Evolutionary conservation across 1,139 yeast genomes (phyloP), one percentile per base, ranked within the genome.

Genomic region (Zygosaccharomyces sapae): DNA sequence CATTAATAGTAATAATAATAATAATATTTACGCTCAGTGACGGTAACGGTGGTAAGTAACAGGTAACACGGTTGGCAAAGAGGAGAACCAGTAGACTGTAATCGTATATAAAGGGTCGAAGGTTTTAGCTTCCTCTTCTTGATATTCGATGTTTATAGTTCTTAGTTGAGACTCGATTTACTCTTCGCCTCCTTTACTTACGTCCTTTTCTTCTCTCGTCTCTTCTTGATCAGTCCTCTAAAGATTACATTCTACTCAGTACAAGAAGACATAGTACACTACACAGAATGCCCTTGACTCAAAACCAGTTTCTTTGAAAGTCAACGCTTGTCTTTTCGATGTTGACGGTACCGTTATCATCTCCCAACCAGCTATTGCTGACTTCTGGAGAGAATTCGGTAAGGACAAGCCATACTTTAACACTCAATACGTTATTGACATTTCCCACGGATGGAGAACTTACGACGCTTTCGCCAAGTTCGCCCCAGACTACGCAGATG

Each of bases 321-420:
- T 66, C 18, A 63, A 67, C 56, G 72, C 71, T 36, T 69, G 75
- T 56, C 76, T 85, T 56, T 86, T 86, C 66, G 95, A 86, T 67
- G 80, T 89, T 48, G 95, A 86, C 64, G 95, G 95, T 47, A 86
- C 95, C 36, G 74, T 86, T 62, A 86, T 86, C 64, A 80, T 83
- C 65, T 84, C 95, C 35, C 86, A 90, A 52, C 83, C 81, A 50
- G 88, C 94, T 50, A 84, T 86, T 56, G 87, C 86, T 64, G 84
- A 80, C 62, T 81, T 86, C 72, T 86, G 94, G 94, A 76, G 77
- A 65, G 80, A 80, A 55, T 79, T 83, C 62, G 87, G 85, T 54
- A 72, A 79, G 65, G 76, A 79, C 57, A 76, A 84, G 69, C 83
- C 87, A 48, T 81, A 79, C 60, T 83, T 84, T 51, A 80, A 82